Evolutionary conservation across 1,284 basidiomycete genomes (phyloP).

Genomic region (Ceratorhiza oryzae-sativae): DNA sequence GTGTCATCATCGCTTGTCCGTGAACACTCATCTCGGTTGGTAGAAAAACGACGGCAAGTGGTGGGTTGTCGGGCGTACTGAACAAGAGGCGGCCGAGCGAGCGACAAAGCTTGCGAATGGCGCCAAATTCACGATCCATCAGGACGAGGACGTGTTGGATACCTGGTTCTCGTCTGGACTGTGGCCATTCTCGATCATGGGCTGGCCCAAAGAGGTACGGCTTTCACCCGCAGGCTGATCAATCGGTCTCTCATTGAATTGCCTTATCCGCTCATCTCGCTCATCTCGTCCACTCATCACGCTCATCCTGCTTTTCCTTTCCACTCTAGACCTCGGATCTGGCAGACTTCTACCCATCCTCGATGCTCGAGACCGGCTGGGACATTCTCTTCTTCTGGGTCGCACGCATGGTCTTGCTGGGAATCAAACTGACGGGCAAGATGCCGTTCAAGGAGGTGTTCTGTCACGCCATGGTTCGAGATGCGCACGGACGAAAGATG

Average conservation of each 20-base stretch:
- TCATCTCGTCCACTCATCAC: conserved; percentile 40
- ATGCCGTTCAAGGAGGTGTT: conserved; percentile 98
- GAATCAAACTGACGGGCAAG: conserved; percentile 85
- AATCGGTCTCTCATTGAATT: too few relatives aligned
- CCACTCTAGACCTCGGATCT: conserved; percentile 70
- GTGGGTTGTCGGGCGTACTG: conserved; percentile 90
- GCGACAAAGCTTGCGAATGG: conserved; percentile 78
- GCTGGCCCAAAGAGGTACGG: conserved; percentile 92
- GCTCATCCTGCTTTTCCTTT: conserved; percentile 24
- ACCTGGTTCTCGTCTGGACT: conserved; percentile 99
- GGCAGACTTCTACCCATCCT: conserved; percentile 85
- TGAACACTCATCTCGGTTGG: background rate
- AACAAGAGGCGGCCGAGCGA: conserved; percentile 81
- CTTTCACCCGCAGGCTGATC: too few relatives aligned
- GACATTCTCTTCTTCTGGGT: conserved; percentile 99
- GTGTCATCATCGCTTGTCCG: background rate
- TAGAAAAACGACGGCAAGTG: conserved; percentile 74
- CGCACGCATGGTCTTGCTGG: conserved; percentile 96
- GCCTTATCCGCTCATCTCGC: too few relatives aligned
- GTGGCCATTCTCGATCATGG: conserved; percentile 98
- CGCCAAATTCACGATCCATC: conserved; percentile 78
- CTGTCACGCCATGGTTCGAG: conserved; percentile 99
- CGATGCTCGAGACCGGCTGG: conserved; percentile 96
- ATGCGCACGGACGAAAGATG: conserved; percentile 99
- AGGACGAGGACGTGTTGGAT: conserved; percentile 98